Base-by-base conservation (phyloP, 345 rosid species). In the Combretum micranthum region DNA sequence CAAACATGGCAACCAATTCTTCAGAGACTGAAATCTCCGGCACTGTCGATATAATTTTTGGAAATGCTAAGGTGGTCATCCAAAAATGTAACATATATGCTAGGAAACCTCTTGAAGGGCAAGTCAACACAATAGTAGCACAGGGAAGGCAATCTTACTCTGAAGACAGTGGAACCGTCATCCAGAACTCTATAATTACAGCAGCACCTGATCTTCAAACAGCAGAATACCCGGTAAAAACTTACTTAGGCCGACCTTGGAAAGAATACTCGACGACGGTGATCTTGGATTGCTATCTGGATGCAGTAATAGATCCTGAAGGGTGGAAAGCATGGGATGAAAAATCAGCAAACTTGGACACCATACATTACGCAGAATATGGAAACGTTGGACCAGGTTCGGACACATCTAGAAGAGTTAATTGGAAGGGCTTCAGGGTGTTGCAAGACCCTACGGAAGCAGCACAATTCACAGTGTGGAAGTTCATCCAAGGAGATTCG, bases 31-130 rank as follows among this genome's bases (percentile, higher is more conserved):
- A 86, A 14, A 71, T 88, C 19, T 88, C 84, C 14, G 98, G 98
- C 1, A 88, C 98, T 0, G 90, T 88, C 4, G 96, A 91, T 46
- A 88, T 86, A 64, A 88, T 91, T 46, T 91, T 88, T 17, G 98
- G 98, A 12, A 84, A 86, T 50, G 98, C 93, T 0, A 86, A 85
- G 0, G 96, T 70, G 13, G 84, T 91, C 23, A 64, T 88, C 42
- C 95, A 92, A 61, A 78, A 77, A 59, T 86, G 98, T 67, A 83
- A 78, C 46, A 1, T 92, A 4, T 84, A 79, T 45, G 86, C 95
- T 1, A 75, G 92, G 44, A 72, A 63, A 7, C 87, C 96, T 0
- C 57, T 72, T 67, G 64, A 21, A 12, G 87, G 88, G 13, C 92
- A 84, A 65, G 80, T 75, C 57, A 86, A 86, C 18, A 88, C 88